Evolutionary conservation across 306 rosid genomes (phyloP).

Genomic region (Corylus americana): DNA sequence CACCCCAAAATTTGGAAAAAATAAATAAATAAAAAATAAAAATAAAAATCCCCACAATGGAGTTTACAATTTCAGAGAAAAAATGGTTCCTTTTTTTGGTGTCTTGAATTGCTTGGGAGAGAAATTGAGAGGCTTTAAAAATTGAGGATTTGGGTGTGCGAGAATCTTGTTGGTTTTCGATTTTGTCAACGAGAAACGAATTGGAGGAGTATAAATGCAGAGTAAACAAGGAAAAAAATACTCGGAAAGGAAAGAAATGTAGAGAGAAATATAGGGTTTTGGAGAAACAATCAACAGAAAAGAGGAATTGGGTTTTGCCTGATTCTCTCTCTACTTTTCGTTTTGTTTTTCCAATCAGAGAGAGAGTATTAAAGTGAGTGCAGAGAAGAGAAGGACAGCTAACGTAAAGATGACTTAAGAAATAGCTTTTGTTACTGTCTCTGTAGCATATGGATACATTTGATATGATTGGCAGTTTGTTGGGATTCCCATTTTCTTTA

Average conservation of each 20-base stretch:
- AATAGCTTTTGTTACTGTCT: background rate
- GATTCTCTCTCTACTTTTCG: background rate
- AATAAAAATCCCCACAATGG: conserved; percentile 21
- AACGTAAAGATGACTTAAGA: conserved; percentile 41
- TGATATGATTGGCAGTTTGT: too few relatives aligned
- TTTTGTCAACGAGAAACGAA: background rate
- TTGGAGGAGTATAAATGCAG: conserved; percentile 9
- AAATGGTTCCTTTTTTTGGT: background rate
- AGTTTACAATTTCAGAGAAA: conserved; percentile 6
- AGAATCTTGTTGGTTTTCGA: conserved; percentile 22
- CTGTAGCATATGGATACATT: too few relatives aligned
- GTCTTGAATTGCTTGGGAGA: background rate
- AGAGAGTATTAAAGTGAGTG: conserved; percentile 23
- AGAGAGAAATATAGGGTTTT: conserved; percentile 44
- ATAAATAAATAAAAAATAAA: background rate
- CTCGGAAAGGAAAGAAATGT: conserved; percentile 15
- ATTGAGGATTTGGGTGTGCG: conserved; percentile 28
- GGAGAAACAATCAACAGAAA: conserved; percentile 37
- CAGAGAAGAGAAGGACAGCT: conserved; percentile 6
- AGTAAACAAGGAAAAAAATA: background rate
- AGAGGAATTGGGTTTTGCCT: conserved; percentile 7
- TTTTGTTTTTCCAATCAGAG: background rate
- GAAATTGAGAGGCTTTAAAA: conserved; percentile 15
- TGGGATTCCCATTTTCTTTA: too few relatives aligned
- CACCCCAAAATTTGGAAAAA: background rate